Percentiles rank a stretch among this genome's conserved stretches.
Evolutionary conservation across 495 filamentous ascomycete species (phyloP).

Genomic region (Astrocystis sublimbata): DNA sequence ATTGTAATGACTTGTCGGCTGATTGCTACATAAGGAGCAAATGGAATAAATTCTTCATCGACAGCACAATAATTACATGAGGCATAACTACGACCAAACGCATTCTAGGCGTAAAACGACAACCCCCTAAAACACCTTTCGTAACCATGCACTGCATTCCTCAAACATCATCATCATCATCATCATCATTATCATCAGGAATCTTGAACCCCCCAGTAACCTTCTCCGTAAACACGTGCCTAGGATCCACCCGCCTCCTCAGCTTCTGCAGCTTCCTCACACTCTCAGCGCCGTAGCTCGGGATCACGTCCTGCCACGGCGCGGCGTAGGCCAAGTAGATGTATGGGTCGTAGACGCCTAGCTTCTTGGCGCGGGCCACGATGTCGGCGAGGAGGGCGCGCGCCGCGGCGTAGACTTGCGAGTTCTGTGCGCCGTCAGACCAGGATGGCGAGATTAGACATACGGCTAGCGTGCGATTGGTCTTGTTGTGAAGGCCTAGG

Average conservation of each 20-base stretch:
- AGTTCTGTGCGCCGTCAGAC: slow-evolving; percentile 24
- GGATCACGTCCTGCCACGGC: slow-evolving; percentile 26
- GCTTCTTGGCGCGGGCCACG: slow-evolving; percentile 9
- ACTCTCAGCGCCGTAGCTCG: slow-evolving; percentile 25
- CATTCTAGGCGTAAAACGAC: too few relatives aligned
- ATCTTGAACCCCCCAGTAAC: slow-evolving; percentile 34
- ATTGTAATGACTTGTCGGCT: not conserved
- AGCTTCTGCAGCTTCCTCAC: slow-evolving; percentile 15
- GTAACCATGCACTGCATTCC: too few relatives aligned
- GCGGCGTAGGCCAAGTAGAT: slow-evolving; percentile 34
- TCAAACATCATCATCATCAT: too few relatives aligned
- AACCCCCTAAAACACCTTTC: too few relatives aligned
- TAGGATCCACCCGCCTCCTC: slow-evolving; percentile 20
- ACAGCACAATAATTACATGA: not conserved
- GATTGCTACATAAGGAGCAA: not conserved
- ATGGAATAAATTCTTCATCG: not conserved
- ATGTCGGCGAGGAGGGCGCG: slow-evolving; percentile 17
- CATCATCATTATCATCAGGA: not conserved
- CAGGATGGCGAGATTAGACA: slow-evolving; percentile 22
- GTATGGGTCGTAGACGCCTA: slow-evolving; percentile 19
- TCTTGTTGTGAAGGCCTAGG: slow-evolving; percentile 37
- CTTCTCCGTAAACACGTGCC: slow-evolving; percentile 19
- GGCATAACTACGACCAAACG: not conserved
- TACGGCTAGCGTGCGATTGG: slow-evolving; percentile 13
- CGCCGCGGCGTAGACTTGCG: slow-evolving; percentile 6